Evolutionary conservation across 2,329 filamentous ascomycete species (phyloP).

Genomic region (Aspergillus udagawae): DNA sequence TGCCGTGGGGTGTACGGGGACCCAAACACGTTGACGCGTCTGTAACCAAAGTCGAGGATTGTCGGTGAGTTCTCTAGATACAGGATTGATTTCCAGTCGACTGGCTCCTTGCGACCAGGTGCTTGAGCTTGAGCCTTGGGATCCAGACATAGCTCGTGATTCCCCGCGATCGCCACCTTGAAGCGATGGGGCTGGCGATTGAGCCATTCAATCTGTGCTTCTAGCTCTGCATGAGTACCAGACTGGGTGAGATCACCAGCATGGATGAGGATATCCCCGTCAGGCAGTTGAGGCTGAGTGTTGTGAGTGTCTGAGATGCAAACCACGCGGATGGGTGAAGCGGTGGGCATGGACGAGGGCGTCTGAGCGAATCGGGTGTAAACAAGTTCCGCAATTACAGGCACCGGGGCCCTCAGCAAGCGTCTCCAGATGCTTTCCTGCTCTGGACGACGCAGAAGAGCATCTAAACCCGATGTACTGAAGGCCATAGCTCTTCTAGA

Average conservation of each 20-base stretch:
- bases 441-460: slow-evolving; percentile 1
- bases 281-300: slow-evolving; percentile 14
- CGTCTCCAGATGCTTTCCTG: not conserved
- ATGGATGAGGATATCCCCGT: slow-evolving; percentile 41
- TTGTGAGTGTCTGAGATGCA: slow-evolving; percentile 32
- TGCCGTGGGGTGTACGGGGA: slow-evolving; percentile 69
- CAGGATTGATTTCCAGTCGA: not conserved
- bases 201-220: slow-evolving; percentile 74
- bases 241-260: slow-evolving; percentile 49
- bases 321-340: slow-evolving; percentile 4
- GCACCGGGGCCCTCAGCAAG: not conserved
- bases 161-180: slow-evolving; percentile 77
- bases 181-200: slow-evolving; percentile 63
- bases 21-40: slow-evolving; percentile 57
- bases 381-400: not conserved
- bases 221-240: slow-evolving; percentile 66
- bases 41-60: not conserved
- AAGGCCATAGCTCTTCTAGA: slow-evolving; percentile 27
- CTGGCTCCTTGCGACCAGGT: not conserved
- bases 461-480: not conserved
- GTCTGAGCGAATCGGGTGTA: not conserved
- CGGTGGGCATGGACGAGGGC: not conserved
- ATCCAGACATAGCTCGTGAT: slow-evolving; percentile 81
- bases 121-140: not conserved
- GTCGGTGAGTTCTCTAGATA: not conserved